These are phyloP conservation scores for Carex sylvatica DNA, from an alignment of 202 grass and related monocot species.

Conservation along the genomic window DNA sequence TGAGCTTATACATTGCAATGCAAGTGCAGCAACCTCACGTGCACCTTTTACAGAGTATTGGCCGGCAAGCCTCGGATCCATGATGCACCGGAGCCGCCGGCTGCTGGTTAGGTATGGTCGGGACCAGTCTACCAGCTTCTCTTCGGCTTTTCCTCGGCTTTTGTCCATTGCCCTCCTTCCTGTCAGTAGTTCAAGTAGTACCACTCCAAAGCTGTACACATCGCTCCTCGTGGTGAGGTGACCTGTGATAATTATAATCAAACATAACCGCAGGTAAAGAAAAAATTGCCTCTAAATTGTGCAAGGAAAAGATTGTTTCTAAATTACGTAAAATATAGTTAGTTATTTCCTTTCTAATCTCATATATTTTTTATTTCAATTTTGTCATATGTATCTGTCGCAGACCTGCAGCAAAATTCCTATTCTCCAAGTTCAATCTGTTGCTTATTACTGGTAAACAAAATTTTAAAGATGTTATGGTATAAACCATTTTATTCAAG, in stretches of 20 bases:
- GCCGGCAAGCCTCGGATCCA: conserved; percentile 45
- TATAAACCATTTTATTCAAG: not conserved
- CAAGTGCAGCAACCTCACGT: conserved; percentile 45
- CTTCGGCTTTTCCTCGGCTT: conserved; percentile 28
- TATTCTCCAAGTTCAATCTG: not conserved
- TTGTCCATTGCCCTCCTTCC: conserved; percentile 59
- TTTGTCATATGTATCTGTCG: not conserved
- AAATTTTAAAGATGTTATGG: not conserved
- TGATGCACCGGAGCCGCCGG: conserved; percentile 53
- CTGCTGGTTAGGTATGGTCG: conserved; percentile 46
- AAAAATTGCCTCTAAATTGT: not conserved
- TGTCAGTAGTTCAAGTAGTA: conserved; percentile 68
- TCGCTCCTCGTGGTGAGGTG: conserved; percentile 68
- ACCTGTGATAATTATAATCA: conserved; percentile 19
- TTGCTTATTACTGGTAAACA: not conserved
- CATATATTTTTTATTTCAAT: not conserved
- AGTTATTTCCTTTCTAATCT: not conserved
- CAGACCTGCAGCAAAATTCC: not conserved
- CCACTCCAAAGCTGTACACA: conserved; percentile 71
- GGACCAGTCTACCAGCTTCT: conserved; percentile 70
- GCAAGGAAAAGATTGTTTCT: too few species aligned
- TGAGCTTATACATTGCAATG: conserved; percentile 49
- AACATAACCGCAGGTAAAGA: not conserved
- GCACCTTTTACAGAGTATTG: conserved; percentile 71
- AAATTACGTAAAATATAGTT: not conserved